phyloP scores from a whole-genome alignment of 495 filamentous ascomycete species.

The Aspergillus saccharolyticus region DNA sequence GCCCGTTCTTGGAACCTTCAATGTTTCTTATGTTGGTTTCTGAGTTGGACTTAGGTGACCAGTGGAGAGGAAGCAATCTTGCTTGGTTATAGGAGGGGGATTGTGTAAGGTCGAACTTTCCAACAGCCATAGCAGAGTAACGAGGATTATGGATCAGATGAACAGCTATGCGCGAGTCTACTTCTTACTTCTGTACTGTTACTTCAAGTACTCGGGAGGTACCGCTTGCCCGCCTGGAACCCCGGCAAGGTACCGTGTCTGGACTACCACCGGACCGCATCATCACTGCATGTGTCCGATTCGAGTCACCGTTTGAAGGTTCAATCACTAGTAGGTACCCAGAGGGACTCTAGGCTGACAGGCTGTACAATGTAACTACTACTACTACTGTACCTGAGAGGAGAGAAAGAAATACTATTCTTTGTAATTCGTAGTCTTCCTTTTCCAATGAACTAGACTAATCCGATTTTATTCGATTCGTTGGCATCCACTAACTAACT shows the following conservation, averaged over 20 bases:
- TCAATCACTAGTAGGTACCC: too few relatives aligned
- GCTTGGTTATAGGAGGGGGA: constrained; percentile 3
- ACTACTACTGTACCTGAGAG: too few relatives aligned
- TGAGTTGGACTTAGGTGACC: too few relatives aligned
- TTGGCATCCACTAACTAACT: constrained; percentile 15
- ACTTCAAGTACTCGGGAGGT: background rate
- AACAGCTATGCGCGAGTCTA: background rate
- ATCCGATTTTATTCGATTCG: constrained; percentile 13
- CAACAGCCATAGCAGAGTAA: too few relatives aligned
- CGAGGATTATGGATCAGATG: background rate
- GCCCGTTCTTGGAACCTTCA: background rate
- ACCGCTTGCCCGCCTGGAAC: background rate
- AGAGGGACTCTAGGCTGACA: too few relatives aligned
- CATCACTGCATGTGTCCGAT: constrained; percentile 17
- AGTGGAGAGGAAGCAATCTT: background rate
- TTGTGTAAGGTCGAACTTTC: too few relatives aligned
- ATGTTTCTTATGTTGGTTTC: too few relatives aligned
- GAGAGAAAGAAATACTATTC: too few relatives aligned
- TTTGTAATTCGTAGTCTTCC: too few relatives aligned
- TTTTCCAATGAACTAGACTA: too few relatives aligned
- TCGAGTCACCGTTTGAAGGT: constrained; percentile 27
- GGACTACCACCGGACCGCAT: background rate
- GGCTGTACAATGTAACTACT: too few relatives aligned
- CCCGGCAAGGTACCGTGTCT: background rate
- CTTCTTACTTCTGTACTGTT: background rate